Percentiles rank a stretch among this genome's conserved stretches.
phyloP scores from a whole-genome alignment of 495 filamentous ascomycete genomes.

The Podospora anserina region DNA sequence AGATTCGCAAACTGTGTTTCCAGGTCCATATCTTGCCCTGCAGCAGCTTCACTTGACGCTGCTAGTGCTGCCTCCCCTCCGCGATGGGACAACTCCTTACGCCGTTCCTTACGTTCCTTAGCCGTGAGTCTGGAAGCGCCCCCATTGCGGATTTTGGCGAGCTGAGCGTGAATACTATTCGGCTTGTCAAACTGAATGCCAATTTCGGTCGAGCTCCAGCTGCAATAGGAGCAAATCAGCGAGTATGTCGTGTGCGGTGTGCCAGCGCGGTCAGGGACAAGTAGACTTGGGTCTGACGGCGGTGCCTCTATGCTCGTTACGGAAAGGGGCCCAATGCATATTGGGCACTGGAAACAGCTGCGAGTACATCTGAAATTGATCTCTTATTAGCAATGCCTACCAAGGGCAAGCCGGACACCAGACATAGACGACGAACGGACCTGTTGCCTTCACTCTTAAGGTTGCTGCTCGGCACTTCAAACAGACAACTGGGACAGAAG shows the following conservation, averaged over 20 bases:
- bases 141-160: slow-evolving; percentile 59
- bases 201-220: slow-evolving; percentile 86
- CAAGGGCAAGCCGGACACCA: not conserved
- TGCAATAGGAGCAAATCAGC: slow-evolving; percentile 81
- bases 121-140: slow-evolving; percentile 39
- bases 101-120: slow-evolving; percentile 45
- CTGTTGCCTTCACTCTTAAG: slow-evolving; percentile 89
- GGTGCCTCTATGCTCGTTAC: slow-evolving; percentile 63
- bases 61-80: slow-evolving; percentile 19
- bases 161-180: slow-evolving; percentile 77
- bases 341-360: slow-evolving; percentile 91
- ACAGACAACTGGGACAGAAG: slow-evolving; percentile 94
- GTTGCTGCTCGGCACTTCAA: slow-evolving; percentile 87
- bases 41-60: slow-evolving; percentile 1
- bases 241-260: slow-evolving; percentile 58
- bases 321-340: slow-evolving; percentile 76
- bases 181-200: slow-evolving; percentile 86
- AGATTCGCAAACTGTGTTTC: slow-evolving; percentile 55
- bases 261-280: slow-evolving; percentile 36
- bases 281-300: slow-evolving; percentile 40
- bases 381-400: slow-evolving; percentile 1
- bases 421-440: slow-evolving; percentile 47
- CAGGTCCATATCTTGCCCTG: slow-evolving; percentile 32
- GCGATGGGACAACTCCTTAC: slow-evolving; percentile 37
- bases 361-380: slow-evolving; percentile 71